Evolutionary conservation across 1,284 basidiomycete genomes (phyloP).

Genomic region (Volvariella volvacea): DNA sequence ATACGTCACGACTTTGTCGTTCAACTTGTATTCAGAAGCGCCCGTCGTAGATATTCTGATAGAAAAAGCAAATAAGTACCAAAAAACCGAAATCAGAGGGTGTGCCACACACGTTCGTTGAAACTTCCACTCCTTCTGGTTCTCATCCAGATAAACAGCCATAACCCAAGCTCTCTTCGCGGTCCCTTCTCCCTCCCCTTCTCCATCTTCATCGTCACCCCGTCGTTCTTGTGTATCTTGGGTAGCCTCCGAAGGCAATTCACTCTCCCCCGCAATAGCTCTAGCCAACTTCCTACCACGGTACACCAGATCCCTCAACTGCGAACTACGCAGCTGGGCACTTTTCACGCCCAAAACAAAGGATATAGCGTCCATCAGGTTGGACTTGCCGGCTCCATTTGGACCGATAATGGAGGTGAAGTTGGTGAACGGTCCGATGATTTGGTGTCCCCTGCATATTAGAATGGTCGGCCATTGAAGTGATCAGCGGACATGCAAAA

Average conservation of each 20-base stretch:
- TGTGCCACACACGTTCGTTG: constrained; percentile 72
- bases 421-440: constrained; percentile 85
- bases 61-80: constrained; percentile 8
- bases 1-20: constrained; percentile 74
- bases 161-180: constrained; percentile 93
- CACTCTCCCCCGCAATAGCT: constrained; percentile 40
- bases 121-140: constrained; percentile 83
- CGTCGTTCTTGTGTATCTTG: constrained; percentile 33
- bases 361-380: constrained; percentile 99
- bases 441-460: constrained; percentile 67
- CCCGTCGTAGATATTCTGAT: constrained; percentile 87
- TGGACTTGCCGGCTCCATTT: constrained; percentile 98
- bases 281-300: constrained; percentile 76
- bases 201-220: constrained; percentile 50
- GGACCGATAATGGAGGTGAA: constrained; percentile 98
- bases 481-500: constrained; percentile 1
- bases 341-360: constrained; percentile 97
- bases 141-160: constrained; percentile 80
- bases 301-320: constrained; percentile 94
- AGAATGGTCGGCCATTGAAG: constrained; percentile 4
- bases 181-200: constrained; percentile 67
- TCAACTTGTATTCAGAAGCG: constrained; percentile 84
- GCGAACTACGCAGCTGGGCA: constrained; percentile 86
- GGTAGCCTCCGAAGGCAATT: constrained; percentile 23
- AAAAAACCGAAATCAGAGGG: constrained; percentile 1